Evolutionary conservation across 2,329 filamentous ascomycete genomes (phyloP).

Genomic region (Ceratocystis huliohia): DNA sequence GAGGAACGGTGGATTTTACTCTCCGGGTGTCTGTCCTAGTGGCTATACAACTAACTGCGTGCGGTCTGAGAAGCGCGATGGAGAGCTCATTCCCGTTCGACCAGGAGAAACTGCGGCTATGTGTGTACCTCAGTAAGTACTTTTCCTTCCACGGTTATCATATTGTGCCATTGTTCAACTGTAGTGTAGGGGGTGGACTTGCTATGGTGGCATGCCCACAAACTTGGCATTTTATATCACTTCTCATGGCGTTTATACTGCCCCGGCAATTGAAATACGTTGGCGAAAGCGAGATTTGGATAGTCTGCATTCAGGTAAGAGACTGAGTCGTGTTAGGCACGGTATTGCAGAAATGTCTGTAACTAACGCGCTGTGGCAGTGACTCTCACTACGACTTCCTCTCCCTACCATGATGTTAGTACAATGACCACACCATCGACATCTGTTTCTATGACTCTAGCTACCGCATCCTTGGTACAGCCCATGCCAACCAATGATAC

Average conservation of each 20-base stretch:
- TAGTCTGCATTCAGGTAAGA: slow-evolving; percentile 7
- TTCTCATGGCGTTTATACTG: slow-evolving; percentile 24
- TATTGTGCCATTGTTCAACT: not conserved
- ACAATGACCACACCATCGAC: not conserved
- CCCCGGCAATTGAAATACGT: slow-evolving; percentile 27
- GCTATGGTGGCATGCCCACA: slow-evolving; percentile 22
- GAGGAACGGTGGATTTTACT: slow-evolving; percentile 26
- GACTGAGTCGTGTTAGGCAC: not conserved
- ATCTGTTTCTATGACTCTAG: not conserved
- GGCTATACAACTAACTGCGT: slow-evolving; percentile 26
- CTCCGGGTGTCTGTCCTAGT: slow-evolving; percentile 26
- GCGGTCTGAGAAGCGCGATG: slow-evolving; percentile 21
- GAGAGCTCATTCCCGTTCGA: slow-evolving; percentile 23
- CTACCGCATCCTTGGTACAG: not conserved
- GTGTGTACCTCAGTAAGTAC: slow-evolving; percentile 25
- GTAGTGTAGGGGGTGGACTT: slow-evolving; percentile 15
- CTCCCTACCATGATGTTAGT: not conserved
- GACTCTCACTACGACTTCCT: not conserved
- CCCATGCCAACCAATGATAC: not conserved
- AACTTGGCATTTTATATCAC: slow-evolving; percentile 23
- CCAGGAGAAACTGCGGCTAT: slow-evolving; percentile 25
- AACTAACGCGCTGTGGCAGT: not conserved
- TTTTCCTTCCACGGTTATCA: not conserved
- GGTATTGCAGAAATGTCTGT: not conserved
- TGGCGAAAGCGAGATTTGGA: slow-evolving; percentile 24